Evolutionary conservation across 1,284 basidiomycete species (phyloP), one percentile per base, ranked within the genome.

Genomic region (Ceratorhiza oryzae-sativae): DNA sequence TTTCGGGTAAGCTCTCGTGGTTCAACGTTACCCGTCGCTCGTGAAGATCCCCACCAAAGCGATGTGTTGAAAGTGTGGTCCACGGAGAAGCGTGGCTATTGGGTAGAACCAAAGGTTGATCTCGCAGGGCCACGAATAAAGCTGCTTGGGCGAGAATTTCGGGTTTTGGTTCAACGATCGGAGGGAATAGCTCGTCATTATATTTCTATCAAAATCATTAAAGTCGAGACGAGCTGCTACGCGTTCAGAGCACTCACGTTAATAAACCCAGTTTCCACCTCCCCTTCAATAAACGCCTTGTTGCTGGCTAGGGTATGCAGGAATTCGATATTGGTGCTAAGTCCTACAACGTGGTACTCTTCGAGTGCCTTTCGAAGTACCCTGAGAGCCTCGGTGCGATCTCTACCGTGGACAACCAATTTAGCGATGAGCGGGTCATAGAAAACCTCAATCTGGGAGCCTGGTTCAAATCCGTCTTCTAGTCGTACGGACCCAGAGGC

Each of bases 371-470:
- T 88, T 9, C 91, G 82, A 72, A 97, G 84, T 77, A 93, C 84
- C 9, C 92, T 84, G 74, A 98, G 80, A 0, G 95, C 95, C 77
- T 95, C 93, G 1, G 87, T 87, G n/a, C 95, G 86, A 80, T 97
- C 92, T 42, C 88, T 83, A 12, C 93, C 95, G 76, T 95, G 92
- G 9, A 94, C 94, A 49, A 97, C 91, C n/a, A 97, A 87, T 79
- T 95, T 95, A 32, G 94, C 90, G 74, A 96, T 96, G 90, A 97
- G 93, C 0, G 95, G 94, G 77, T 98, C 95, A 79, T 98, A 98
- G 81, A 90, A 94, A 2, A 95, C 91, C 34, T 92, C 93, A 73
- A 97, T 95, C 77, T 94, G 90, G 71, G 95, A 89, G 13, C 93
- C 94, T 77, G 90, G 87, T 3, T 83, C 84, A 79, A 97, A 95